phyloP scores from a whole-genome alignment of 306 rosid genomes.

The Morella rubra region DNA sequence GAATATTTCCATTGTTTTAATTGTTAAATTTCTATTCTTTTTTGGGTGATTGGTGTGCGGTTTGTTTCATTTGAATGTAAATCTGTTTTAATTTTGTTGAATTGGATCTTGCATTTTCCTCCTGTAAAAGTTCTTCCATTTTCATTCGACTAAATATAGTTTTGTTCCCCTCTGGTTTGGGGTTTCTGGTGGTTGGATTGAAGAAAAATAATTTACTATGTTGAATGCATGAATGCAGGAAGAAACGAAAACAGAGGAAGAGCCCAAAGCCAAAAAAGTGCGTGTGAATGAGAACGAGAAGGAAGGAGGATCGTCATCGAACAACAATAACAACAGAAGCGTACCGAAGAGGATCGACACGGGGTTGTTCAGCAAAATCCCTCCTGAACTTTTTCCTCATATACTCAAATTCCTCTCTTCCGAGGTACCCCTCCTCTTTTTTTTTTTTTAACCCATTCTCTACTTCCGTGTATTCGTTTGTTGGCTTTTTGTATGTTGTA shows the following conservation, averaged over 20 bases:
- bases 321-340: constrained; percentile 17
- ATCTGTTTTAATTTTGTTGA: not conserved
- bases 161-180: no score
- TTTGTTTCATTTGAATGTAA: not conserved
- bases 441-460: not conserved
- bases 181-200: no score
- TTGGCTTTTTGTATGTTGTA: not conserved
- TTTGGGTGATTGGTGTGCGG: no score
- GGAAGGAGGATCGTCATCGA: constrained; percentile 25
- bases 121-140: not conserved
- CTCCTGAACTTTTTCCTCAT: constrained; percentile 75
- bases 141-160: not conserved
- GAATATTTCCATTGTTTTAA: no score
- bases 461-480: not conserved
- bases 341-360: constrained; percentile 55
- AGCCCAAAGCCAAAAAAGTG: constrained; percentile 56
- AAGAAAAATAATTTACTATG: no score
- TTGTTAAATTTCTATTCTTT: no score
- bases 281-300: constrained; percentile 34
- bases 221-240: constrained; percentile 44
- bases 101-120: not conserved
- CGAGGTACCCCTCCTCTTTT: constrained; percentile 39
- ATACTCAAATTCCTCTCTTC: constrained; percentile 91
- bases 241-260: constrained; percentile 42
- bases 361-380: constrained; percentile 68